phyloP scores from a whole-genome alignment of 176 grass and related monocot species.

The Ampelocalamus luodianensis region DNA sequence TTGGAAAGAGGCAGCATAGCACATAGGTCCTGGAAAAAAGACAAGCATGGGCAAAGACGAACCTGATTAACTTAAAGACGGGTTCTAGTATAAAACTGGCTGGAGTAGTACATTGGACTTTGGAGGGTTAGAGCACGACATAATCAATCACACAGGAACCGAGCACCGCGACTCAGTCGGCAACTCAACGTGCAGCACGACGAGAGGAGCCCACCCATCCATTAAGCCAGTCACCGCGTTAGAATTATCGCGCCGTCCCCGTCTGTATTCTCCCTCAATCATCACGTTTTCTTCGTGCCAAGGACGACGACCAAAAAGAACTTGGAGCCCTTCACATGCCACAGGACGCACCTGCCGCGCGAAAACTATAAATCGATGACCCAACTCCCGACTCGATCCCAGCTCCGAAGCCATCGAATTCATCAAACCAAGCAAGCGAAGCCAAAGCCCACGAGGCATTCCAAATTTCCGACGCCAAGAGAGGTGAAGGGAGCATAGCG shows the following conservation, averaged over 20 bases:
- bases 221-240: not conserved
- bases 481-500: not conserved
- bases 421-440: not conserved
- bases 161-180: not conserved
- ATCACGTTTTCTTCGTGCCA: constrained; percentile 32
- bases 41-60: too few species aligned
- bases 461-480: not conserved
- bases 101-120: too few species aligned
- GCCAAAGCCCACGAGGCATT: not conserved
- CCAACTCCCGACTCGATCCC: not conserved
- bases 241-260: not conserved
- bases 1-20: too few species aligned
- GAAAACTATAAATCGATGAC: not conserved
- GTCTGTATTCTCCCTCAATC: not conserved
- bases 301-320: not conserved
- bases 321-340: not conserved
- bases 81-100: too few species aligned
- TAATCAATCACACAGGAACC: too few species aligned
- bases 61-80: too few species aligned
- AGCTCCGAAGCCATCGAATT: not conserved
- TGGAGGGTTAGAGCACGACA: too few species aligned
- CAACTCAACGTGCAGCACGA: not conserved
- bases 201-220: not conserved
- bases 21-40: too few species aligned
- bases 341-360: not conserved